These are phyloP conservation scores for Podila minutissima DNA, from an alignment of 192 early-diverging fungal genomes.

Conservation along the genomic window DNA sequence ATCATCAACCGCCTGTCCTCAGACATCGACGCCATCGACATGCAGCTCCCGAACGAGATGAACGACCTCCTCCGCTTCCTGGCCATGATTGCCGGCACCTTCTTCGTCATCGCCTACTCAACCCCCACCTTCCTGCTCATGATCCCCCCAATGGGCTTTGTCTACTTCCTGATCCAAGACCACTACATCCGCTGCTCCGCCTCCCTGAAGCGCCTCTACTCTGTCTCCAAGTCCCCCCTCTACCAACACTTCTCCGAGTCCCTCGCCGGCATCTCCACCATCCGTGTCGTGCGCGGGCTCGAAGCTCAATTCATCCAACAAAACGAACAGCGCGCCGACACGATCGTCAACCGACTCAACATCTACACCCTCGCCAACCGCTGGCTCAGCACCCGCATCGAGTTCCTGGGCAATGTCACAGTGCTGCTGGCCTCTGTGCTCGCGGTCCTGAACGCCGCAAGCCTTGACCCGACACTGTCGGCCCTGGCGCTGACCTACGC, in stretches of 20 bases:
- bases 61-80: slow-evolving; percentile 47
- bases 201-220: slow-evolving; percentile 83
- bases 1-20: slow-evolving; percentile 90
- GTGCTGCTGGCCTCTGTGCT: slow-evolving; percentile 81
- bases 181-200: slow-evolving; percentile 77
- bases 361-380: slow-evolving; percentile 65
- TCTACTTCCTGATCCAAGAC: slow-evolving; percentile 58
- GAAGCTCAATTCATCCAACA: neutral
- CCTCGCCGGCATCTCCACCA: slow-evolving; percentile 62
- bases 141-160: slow-evolving; percentile 55
- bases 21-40: slow-evolving; percentile 83
- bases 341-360: neutral
- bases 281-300: slow-evolving; percentile 73
- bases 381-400: slow-evolving; percentile 69
- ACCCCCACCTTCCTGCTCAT: slow-evolving; percentile 54
- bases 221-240: slow-evolving; percentile 78
- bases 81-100: slow-evolving; percentile 28
- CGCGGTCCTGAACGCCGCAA: slow-evolving; percentile 66
- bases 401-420: slow-evolving; percentile 64
- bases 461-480: slow-evolving; percentile 73
- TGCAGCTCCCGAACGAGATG: slow-evolving; percentile 59
- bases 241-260: slow-evolving; percentile 76
- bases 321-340: neutral
- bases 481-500: slow-evolving; percentile 82
- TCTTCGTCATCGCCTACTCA: slow-evolving; percentile 45